phyloP scores from a whole-genome alignment of 1,284 basidiomycete genomes.

The Stereum hirsutum region DNA sequence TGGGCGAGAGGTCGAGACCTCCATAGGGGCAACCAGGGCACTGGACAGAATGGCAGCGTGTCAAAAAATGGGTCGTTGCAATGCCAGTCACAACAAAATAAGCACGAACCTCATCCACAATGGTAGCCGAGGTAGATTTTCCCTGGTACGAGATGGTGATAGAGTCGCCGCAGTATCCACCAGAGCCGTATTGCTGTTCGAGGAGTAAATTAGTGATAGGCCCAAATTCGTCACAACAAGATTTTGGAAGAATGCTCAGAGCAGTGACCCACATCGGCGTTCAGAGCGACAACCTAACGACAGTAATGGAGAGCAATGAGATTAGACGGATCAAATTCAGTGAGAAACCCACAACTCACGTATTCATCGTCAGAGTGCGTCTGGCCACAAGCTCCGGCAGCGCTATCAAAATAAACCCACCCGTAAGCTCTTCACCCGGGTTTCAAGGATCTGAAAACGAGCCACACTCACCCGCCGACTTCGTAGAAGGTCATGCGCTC shows the following conservation, averaged over 20 bases:
- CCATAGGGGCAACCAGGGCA: slow-evolving; percentile 65
- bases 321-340: background rate
- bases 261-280: background rate
- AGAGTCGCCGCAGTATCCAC: slow-evolving; percentile 50
- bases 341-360: slow-evolving; percentile 16
- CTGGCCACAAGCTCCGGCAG: slow-evolving; percentile 28
- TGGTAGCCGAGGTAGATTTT: slow-evolving; percentile 48
- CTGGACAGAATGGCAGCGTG: slow-evolving; percentile 29
- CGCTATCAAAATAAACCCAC: no score
- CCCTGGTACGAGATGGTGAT: slow-evolving; percentile 62
- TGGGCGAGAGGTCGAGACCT: slow-evolving; percentile 71
- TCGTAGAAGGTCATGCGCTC: slow-evolving; percentile 25
- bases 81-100: no score
- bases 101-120: slow-evolving; percentile 54
- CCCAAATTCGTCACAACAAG: background rate
- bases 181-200: slow-evolving; percentile 37
- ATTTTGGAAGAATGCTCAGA: background rate
- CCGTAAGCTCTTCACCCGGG: no score
- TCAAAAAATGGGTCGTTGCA: no score
- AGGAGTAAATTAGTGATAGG: no score
- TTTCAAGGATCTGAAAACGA: no score
- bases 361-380: slow-evolving; percentile 22
- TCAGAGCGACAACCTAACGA: background rate
- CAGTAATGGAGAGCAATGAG: background rate
- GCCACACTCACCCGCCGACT: no score